Percentiles rank a stretch among this genome's conserved stretches.
Evolutionary conservation across 1,284 basidiomycete species (phyloP).

Genomic region (Ustilago crameri): DNA sequence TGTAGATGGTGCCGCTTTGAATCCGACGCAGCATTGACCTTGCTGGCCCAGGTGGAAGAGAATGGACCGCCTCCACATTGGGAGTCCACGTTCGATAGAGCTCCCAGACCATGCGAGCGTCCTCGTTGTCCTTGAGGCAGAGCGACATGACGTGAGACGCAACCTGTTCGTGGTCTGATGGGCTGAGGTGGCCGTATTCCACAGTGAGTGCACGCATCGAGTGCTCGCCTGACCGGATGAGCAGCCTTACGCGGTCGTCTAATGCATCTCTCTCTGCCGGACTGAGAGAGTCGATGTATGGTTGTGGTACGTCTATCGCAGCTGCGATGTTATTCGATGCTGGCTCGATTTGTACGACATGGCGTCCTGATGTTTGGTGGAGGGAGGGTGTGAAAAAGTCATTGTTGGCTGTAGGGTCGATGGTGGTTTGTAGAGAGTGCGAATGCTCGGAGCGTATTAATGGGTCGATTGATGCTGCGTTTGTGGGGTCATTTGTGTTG

Average conservation of each 20-base stretch:
- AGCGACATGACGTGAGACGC: slow-evolving; percentile 21
- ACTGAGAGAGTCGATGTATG: slow-evolving; percentile 26
- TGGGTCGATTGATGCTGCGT: slow-evolving; percentile 3
- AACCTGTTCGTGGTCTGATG: slow-evolving; percentile 21
- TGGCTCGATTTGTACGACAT: not conserved
- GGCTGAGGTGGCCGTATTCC: slow-evolving; percentile 1
- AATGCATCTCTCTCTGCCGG: not conserved
- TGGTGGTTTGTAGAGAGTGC: not conserved
- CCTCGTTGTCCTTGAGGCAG: slow-evolving; percentile 5
- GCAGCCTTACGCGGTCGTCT: slow-evolving; percentile 8
- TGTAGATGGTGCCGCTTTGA: slow-evolving; percentile 31
- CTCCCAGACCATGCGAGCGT: slow-evolving; percentile 21
- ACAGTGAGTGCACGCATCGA: slow-evolving; percentile 23
- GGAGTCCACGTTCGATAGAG: slow-evolving; percentile 30
- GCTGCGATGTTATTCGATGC: not conserved
- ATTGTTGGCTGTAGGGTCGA: not conserved
- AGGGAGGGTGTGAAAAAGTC: slow-evolving; percentile 41
- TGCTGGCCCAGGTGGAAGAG: slow-evolving; percentile 3
- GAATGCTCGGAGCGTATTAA: not conserved
- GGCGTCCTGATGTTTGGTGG: not conserved
- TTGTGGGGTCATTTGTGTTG: not conserved
- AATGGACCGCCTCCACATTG: not conserved
- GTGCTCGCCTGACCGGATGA: slow-evolving; percentile 30
- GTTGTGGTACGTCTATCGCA: not conserved
- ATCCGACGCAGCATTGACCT: slow-evolving; percentile 18